Conservation (phyloP, 2,329 filamentous ascomycete genomes). For the Hortaea sp. region DNA sequence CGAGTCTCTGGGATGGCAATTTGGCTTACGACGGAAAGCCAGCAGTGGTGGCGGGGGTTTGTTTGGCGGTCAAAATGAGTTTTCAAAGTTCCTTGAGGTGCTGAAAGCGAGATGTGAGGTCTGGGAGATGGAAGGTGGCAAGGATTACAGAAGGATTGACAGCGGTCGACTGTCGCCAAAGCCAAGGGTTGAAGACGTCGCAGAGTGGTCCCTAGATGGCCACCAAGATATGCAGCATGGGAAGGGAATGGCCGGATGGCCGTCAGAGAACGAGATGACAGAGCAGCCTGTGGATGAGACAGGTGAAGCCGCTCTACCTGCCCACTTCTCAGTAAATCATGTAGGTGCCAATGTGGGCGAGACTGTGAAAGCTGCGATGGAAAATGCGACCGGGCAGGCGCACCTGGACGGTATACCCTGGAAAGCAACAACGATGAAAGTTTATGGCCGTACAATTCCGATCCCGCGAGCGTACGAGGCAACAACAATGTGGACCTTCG, state of each 20-base stretch:
- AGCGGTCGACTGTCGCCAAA: slow-evolving; percentile 22
- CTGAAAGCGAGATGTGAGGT: slow-evolving; percentile 69
- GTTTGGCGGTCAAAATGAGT: slow-evolving; percentile 57
- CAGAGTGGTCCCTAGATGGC: slow-evolving; percentile 15
- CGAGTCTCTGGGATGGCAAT: slow-evolving; percentile 33
- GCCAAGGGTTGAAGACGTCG: slow-evolving; percentile 8
- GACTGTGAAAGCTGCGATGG: slow-evolving; percentile 9
- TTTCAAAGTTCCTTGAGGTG: slow-evolving; percentile 65
- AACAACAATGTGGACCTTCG: slow-evolving; percentile 56
- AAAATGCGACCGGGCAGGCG: slow-evolving; percentile 9
- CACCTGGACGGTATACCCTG: slow-evolving; percentile 25
- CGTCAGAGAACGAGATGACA: background rate
- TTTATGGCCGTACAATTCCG: slow-evolving; percentile 55
- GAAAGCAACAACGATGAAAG: slow-evolving; percentile 34
- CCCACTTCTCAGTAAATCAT: background rate
- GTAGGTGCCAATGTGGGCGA: background rate
- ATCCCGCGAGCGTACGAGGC: slow-evolving; percentile 51
- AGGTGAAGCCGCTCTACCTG: background rate
- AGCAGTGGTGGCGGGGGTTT: slow-evolving; percentile 35
- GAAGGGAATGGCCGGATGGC: slow-evolving; percentile 12
- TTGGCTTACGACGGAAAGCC: slow-evolving; percentile 23
- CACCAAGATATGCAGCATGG: slow-evolving; percentile 15
- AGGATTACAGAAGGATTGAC: slow-evolving; percentile 57
- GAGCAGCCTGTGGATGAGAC: background rate
- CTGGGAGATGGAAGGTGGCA: slow-evolving; percentile 70